A percentile compares a stretch with the other conserved stretches of the same genome.
phyloP scores from a whole-genome alignment of 2,329 filamentous ascomycete species.

The Lasiodiplodia hormozganensis region DNA sequence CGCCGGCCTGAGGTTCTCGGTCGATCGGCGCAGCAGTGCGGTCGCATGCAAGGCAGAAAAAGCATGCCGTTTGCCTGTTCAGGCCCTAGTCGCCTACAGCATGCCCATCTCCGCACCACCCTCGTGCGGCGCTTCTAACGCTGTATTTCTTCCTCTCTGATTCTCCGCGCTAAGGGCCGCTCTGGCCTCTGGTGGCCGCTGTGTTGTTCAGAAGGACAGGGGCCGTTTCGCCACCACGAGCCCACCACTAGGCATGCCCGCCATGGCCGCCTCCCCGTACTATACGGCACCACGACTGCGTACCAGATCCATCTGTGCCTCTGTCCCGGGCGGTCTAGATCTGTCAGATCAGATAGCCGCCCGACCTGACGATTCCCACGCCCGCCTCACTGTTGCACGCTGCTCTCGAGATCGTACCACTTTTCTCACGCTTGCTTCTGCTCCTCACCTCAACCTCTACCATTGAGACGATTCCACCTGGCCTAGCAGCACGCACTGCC shows the following conservation, averaged over 20 bases:
- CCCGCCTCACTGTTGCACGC: neutral
- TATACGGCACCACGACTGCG: constrained; percentile 3
- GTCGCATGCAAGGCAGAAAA: constrained; percentile 9
- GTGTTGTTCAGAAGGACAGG: neutral
- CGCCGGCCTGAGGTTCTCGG: neutral
- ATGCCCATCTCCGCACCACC: neutral
- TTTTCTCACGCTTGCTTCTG: neutral
- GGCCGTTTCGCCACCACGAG: constrained; percentile 19
- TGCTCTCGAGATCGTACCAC: neutral
- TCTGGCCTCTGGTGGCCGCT: constrained; percentile 1
- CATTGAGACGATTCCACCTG: neutral
- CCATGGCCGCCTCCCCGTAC: neutral
- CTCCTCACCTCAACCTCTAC: neutral
- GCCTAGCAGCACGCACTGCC: neutral
- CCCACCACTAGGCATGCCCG: neutral
- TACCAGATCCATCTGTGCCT: constrained; percentile 13
- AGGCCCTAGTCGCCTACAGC: constrained; percentile 3
- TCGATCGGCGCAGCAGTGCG: constrained; percentile 11
- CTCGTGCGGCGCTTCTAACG: neutral
- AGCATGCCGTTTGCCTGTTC: constrained; percentile 7
- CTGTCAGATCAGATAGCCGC: constrained; percentile 12
- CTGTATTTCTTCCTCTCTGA: neutral
- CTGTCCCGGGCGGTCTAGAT: constrained; percentile 1
- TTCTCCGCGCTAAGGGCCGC: neutral
- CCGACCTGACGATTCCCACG: neutral